Conservation (phyloP, 1,284 basidiomycete genomes). For the Naganishia sp. region DNA sequence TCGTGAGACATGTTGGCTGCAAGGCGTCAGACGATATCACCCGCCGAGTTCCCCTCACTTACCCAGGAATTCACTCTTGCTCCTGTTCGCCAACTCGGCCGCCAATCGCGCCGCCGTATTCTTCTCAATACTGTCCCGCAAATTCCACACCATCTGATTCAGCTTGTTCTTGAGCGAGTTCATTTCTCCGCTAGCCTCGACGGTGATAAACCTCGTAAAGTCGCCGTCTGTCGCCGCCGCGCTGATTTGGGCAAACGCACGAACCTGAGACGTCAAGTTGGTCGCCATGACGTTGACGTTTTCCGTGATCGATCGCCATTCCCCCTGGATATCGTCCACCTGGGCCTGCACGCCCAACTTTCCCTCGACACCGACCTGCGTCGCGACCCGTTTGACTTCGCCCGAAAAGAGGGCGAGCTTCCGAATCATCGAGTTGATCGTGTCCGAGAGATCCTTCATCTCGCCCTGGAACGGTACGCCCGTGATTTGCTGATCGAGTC, state of each 20-base stretch:
- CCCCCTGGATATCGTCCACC: constrained; percentile 94
- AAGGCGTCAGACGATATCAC: neutral
- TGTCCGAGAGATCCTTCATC: constrained; percentile 79
- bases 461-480: constrained; percentile 93
- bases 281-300: constrained; percentile 91
- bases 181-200: constrained; percentile 98
- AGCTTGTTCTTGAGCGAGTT: constrained; percentile 96
- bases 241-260: constrained; percentile 98
- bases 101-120: constrained; percentile 97
- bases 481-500: constrained; percentile 82
- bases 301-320: constrained; percentile 92
- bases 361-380: constrained; percentile 93
- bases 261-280: constrained; percentile 96
- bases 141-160: constrained; percentile 93
- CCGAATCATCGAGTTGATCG: constrained; percentile 93
- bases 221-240: constrained; percentile 99
- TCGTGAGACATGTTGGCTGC: constrained; percentile 77
- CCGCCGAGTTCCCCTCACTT: neutral
- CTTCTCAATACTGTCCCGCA: constrained; percentile 96
- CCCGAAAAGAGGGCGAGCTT: constrained; percentile 90
- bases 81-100: constrained; percentile 92
- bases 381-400: constrained; percentile 91
- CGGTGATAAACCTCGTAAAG: constrained; percentile 98
- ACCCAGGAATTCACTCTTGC: constrained; percentile 90
- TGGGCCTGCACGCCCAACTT: constrained; percentile 97